Conservation (phyloP, 1,284 basidiomycete species). For the Ceratobasidium sp. region DNA sequence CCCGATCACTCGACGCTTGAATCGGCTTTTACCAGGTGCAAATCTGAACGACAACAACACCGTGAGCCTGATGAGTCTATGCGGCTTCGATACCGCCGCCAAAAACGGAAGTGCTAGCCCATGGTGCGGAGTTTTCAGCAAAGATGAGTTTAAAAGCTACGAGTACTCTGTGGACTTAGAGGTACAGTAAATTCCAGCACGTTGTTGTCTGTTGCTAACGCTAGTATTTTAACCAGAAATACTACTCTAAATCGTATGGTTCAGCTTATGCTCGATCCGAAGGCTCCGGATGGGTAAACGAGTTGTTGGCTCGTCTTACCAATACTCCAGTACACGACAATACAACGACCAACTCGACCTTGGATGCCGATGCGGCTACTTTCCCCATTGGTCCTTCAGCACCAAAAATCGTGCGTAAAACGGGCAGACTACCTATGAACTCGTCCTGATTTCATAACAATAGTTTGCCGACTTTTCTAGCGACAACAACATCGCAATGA, state of each 20-base stretch:
- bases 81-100: constrained; percentile 76
- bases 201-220: background rate
- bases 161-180: constrained; percentile 79
- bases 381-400: constrained; percentile 52
- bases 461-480: constrained; percentile 54
- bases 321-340: constrained; percentile 50
- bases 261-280: constrained; percentile 16
- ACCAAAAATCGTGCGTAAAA: constrained; percentile 32
- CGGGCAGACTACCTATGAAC: background rate
- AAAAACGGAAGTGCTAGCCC: constrained; percentile 62
- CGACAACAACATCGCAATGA: constrained; percentile 57
- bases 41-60: constrained; percentile 68
- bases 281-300: constrained; percentile 57
- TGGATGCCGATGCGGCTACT: constrained; percentile 51
- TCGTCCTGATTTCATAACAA: background rate
- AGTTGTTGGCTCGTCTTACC: constrained; percentile 57
- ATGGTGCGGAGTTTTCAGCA: constrained; percentile 75
- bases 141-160: constrained; percentile 67
- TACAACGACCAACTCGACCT: constrained; percentile 56
- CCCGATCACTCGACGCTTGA: constrained; percentile 70
- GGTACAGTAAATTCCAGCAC: constrained; percentile 58
- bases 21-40: constrained; percentile 65
- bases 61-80: constrained; percentile 73
- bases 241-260: constrained; percentile 38
- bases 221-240: constrained; percentile 30